Percentiles rank a stretch among this genome's conserved stretches.
Conservation (phyloP, 805 yeast genomes). For the Starmerella floris region DNA sequence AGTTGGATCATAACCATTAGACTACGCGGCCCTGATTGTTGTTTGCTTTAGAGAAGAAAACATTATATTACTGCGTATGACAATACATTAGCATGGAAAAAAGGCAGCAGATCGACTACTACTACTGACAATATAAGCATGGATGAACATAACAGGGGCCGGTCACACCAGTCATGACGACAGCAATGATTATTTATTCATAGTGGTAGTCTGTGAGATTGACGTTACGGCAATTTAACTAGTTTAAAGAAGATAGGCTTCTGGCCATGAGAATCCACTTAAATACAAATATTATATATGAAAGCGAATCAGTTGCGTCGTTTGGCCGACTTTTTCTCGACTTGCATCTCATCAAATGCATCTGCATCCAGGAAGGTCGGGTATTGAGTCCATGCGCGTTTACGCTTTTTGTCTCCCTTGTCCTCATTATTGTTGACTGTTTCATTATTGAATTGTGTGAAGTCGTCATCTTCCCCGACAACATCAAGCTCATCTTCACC, state of each 20-base stretch:
- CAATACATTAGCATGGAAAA: too few relatives aligned
- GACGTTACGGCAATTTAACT: too few relatives aligned
- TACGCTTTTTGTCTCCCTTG: slow-evolving; percentile 16
- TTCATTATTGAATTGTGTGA: slow-evolving; percentile 10
- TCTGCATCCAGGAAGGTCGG: slow-evolving; percentile 24
- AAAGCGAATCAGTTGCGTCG: neutral
- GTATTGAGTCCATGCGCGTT: slow-evolving; percentile 19
- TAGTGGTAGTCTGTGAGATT: too few relatives aligned
- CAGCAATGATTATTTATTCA: too few relatives aligned
- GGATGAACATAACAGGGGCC: too few relatives aligned
- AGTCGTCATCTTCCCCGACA: slow-evolving; percentile 5
- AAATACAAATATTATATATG: too few relatives aligned
- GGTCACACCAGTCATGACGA: too few relatives aligned
- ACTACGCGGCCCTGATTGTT: slow-evolving; percentile 16
- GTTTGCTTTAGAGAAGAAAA: neutral
- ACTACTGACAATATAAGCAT: too few relatives aligned
- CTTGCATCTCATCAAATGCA: slow-evolving; percentile 19
- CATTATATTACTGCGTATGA: neutral
- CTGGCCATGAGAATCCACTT: too few relatives aligned
- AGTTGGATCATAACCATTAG: slow-evolving; percentile 4
- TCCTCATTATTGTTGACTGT: neutral
- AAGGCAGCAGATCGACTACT: too few relatives aligned
- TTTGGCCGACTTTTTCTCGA: neutral
- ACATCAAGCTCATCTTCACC: slow-evolving; percentile 1
- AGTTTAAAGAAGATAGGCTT: too few relatives aligned